Evolutionary conservation across 2,329 filamentous ascomycete genomes (phyloP).

Genomic region (Emergomyces pasteurianus): DNA sequence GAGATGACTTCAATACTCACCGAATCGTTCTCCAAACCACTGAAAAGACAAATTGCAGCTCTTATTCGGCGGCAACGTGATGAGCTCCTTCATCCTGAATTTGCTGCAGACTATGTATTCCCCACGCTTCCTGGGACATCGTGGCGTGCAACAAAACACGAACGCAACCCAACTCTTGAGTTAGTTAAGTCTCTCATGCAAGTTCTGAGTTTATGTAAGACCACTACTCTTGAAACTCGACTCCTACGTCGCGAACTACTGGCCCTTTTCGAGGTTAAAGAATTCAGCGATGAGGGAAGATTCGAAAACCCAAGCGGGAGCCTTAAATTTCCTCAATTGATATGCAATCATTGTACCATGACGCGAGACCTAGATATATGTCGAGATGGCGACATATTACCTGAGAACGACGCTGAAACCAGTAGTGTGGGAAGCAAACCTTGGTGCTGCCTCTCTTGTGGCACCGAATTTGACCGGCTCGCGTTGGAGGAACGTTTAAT

Average conservation of each 20-base stretch:
- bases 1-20: conserved; percentile 56
- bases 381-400: conserved; percentile 70
- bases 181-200: conserved; percentile 91
- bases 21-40: conserved; percentile 73
- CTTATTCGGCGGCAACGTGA: conserved; percentile 79
- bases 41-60: conserved; percentile 75
- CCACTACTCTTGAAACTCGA: conserved; percentile 77
- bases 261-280: conserved; percentile 80
- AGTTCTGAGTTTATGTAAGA: conserved; percentile 79
- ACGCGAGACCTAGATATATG: conserved; percentile 84
- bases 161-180: conserved; percentile 68
- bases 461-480: conserved; percentile 62
- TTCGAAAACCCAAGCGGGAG: conserved; percentile 76
- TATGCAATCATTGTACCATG: conserved; percentile 84
- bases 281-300: conserved; percentile 78
- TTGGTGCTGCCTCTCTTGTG: conserved; percentile 71
- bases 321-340: conserved; percentile 61
- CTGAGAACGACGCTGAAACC: conserved; percentile 29
- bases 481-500: conserved; percentile 75
- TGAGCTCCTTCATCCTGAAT: conserved; percentile 78
- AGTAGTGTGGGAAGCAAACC: conserved; percentile 27
- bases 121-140: conserved; percentile 53
- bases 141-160: conserved; percentile 42
- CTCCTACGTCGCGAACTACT: conserved; percentile 82
- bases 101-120: conserved; percentile 78